Conservation (phyloP, 1,139 yeast species). For the Candida tunisiensis region DNA sequence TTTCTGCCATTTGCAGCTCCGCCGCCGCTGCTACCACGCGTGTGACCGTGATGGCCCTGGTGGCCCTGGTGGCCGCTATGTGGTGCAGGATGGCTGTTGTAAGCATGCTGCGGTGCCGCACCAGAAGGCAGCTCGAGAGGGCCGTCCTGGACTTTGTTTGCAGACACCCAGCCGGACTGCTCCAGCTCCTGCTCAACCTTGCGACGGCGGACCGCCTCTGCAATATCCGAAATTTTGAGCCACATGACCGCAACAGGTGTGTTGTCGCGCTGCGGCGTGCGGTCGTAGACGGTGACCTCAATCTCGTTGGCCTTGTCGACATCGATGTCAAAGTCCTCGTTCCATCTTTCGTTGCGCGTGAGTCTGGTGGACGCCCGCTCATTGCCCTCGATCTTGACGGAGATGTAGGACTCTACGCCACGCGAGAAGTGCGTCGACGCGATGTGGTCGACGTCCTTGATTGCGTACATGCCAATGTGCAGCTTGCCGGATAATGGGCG, state of each 20-base stretch:
- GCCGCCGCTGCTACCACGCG: neutral
- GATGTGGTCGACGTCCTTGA: conserved; percentile 84
- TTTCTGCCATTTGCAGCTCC: neutral
- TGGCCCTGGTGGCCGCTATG: neutral
- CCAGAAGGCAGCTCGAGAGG: neutral
- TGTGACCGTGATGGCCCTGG: neutral
- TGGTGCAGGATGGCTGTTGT: too few relatives aligned
- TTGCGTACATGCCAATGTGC: conserved; percentile 50
- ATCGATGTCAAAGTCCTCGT: conserved; percentile 62
- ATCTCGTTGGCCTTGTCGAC: conserved; percentile 88
- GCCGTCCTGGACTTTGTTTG: conserved; percentile 25
- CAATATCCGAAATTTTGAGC: conserved; percentile 78
- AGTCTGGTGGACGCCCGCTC: conserved; percentile 61
- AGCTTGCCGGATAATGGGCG: conserved; percentile 74
- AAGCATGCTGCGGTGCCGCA: too few relatives aligned
- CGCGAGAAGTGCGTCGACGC: conserved; percentile 65
- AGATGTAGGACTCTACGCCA: conserved; percentile 64
- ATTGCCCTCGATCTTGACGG: conserved; percentile 75
- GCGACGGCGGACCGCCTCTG: conserved; percentile 85
- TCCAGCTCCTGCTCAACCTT: conserved; percentile 65
- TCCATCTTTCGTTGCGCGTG: conserved; percentile 69
- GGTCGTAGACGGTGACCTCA: conserved; percentile 76
- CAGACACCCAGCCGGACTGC: conserved; percentile 78
- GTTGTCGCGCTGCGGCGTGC: conserved; percentile 37
- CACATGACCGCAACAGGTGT: conserved; percentile 91